Conservation (phyloP, 1,284 basidiomycete species). For the Bondarzewia mesenterica region DNA sequence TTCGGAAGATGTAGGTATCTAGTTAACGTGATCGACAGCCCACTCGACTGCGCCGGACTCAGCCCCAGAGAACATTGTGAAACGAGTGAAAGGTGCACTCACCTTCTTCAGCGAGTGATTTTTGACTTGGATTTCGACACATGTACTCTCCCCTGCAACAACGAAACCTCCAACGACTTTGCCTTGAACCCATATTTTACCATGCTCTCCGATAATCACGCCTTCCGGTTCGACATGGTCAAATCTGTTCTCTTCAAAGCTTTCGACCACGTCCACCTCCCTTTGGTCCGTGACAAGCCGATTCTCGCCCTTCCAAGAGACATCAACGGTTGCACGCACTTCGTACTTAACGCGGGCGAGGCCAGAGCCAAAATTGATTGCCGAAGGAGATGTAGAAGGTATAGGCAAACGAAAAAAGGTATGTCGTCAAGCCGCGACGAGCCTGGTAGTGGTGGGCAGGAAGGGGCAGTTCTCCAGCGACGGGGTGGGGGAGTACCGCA, state of each 20-base stretch:
- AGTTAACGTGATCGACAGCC: constrained; percentile 48
- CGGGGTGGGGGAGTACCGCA: constrained; percentile 53
- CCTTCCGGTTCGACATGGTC: constrained; percentile 31
- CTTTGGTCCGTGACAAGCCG: constrained; percentile 53
- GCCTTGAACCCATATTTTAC: constrained; percentile 70
- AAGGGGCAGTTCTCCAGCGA: constrained; percentile 44
- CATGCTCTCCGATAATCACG: constrained; percentile 62
- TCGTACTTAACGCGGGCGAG: constrained; percentile 64
- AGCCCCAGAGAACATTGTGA: not conserved
- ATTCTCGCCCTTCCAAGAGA: constrained; percentile 65
- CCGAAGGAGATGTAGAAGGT: constrained; percentile 55
- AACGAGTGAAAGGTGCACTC: constrained; percentile 5
- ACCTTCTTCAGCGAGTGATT: constrained; percentile 75
- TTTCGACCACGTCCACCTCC: constrained; percentile 58
- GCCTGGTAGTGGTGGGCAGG: constrained; percentile 61
- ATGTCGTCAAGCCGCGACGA: constrained; percentile 61
- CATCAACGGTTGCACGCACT: constrained; percentile 58
- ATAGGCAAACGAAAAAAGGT: constrained; percentile 66
- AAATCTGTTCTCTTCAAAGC: constrained; percentile 29
- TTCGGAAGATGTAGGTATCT: constrained; percentile 51
- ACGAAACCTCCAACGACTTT: constrained; percentile 52
- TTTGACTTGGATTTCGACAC: constrained; percentile 67
- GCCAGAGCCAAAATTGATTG: constrained; percentile 59
- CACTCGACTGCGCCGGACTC: constrained; percentile 45
- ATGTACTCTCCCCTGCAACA: constrained; percentile 59